Evolutionary conservation across 1,284 basidiomycete species (phyloP).

Genomic region (Pseudozyma tsukubaensis): DNA sequence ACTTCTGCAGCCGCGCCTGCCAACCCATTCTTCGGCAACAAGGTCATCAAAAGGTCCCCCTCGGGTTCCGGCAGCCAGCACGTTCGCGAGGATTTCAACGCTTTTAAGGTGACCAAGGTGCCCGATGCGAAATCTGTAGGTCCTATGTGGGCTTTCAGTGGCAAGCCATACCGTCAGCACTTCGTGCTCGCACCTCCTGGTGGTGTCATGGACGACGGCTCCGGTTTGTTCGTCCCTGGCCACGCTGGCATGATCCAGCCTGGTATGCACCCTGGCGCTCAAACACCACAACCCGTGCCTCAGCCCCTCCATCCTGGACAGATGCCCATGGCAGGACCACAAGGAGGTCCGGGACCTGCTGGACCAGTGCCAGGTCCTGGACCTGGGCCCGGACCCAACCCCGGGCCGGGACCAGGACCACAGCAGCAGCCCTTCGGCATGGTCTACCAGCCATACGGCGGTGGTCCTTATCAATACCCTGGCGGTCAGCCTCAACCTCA

Average conservation of each 20-base stretch:
- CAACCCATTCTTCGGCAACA: slow-evolving; percentile 89
- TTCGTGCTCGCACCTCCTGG: slow-evolving; percentile 69
- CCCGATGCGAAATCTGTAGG: slow-evolving; percentile 79
- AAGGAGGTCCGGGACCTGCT: slow-evolving; percentile 15
- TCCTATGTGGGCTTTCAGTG: slow-evolving; percentile 85
- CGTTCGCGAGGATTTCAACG: slow-evolving; percentile 93
- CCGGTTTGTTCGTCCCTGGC: slow-evolving; percentile 32
- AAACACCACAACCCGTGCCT: slow-evolving; percentile 31
- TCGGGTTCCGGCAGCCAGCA: slow-evolving; percentile 73
- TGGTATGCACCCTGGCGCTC: slow-evolving; percentile 39
- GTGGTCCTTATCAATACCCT: slow-evolving; percentile 47
- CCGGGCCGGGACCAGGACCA: slow-evolving; percentile 15
- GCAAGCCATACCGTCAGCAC: slow-evolving; percentile 83
- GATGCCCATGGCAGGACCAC: slow-evolving; percentile 25
- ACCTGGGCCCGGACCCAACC: slow-evolving; percentile 18
- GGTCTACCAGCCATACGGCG: slow-evolving; percentile 50
- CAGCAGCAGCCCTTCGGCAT: slow-evolving; percentile 51
- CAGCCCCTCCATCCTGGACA: slow-evolving; percentile 37
- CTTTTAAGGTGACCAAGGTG: slow-evolving; percentile 87
- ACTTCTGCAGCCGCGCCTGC: slow-evolving; percentile 65
- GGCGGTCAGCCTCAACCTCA: slow-evolving; percentile 36
- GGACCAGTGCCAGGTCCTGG: slow-evolving; percentile 10
- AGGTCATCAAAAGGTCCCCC: slow-evolving; percentile 77
- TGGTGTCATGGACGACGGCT: slow-evolving; percentile 32
- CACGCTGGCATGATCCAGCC: slow-evolving; percentile 43